These are phyloP conservation scores for Fusarium brevicatenulatum DNA, from an alignment of 2,329 filamentous ascomycete genomes.

Conservation along the genomic window DNA sequence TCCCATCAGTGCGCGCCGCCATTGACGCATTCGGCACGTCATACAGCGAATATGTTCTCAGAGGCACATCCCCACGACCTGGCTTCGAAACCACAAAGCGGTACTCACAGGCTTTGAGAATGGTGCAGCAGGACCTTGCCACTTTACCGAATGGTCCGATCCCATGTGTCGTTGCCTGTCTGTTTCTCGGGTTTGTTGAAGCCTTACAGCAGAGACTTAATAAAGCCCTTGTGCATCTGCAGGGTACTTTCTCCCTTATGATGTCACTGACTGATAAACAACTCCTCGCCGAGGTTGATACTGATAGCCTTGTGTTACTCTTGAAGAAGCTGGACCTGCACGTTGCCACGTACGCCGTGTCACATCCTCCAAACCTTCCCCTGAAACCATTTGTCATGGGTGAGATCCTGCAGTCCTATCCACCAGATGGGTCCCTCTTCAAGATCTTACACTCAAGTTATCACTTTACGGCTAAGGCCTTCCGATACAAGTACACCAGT, in stretches of 20 bases:
- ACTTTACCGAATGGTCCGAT: conserved; percentile 13
- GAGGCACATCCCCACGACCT: not conserved
- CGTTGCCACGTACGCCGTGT: conserved; percentile 28
- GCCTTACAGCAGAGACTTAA: conserved; percentile 24
- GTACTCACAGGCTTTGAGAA: conserved; percentile 19
- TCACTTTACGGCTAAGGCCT: conserved; percentile 25
- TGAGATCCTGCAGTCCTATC: not conserved
- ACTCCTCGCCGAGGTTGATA: not conserved
- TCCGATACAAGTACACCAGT: conserved; percentile 27
- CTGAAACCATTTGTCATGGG: not conserved
- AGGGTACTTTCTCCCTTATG: conserved; percentile 23
- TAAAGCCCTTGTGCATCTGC: conserved; percentile 12
- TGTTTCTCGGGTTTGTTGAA: conserved; percentile 26
- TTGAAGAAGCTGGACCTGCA: conserved; percentile 36
- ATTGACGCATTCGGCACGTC: conserved; percentile 28
- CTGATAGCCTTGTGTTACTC: conserved; percentile 6
- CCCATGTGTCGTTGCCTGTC: conserved; percentile 31
- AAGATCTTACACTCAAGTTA: conserved; percentile 23
- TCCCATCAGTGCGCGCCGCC: conserved; percentile 33
- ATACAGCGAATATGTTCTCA: conserved; percentile 31
- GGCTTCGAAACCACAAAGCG: conserved; percentile 11
- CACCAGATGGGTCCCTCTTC: conserved; percentile 7
- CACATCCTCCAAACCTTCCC: conserved; percentile 16
- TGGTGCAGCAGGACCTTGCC: conserved; percentile 28
- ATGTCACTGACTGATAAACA: not conserved